Percentiles rank a stretch among this genome's conserved stretches.
Conservation (phyloP, 179 eudicot species). For the Silene vulgaris region DNA sequence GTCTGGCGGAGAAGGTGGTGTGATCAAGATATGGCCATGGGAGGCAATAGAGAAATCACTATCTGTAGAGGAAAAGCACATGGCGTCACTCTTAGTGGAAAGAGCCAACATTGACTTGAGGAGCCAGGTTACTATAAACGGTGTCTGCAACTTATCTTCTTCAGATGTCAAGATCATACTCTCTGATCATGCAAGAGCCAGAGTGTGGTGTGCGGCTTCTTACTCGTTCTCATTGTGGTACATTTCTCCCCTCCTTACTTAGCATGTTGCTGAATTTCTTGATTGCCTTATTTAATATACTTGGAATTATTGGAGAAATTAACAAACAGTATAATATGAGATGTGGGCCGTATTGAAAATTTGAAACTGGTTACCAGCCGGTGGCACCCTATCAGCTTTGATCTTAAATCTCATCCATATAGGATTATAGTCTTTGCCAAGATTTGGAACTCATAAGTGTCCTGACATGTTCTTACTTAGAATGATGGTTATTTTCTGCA, state of each 20-base stretch:
- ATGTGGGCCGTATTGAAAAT: no score
- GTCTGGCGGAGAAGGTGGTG: slow-evolving; percentile 83
- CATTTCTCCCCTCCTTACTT: slow-evolving; percentile 14
- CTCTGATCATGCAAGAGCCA: slow-evolving; percentile 62
- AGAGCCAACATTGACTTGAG: slow-evolving; percentile 71
- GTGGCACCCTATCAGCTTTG: no score
- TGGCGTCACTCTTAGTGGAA: slow-evolving; percentile 90
- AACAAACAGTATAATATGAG: no score
- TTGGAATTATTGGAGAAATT: no score
- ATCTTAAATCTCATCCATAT: no score
- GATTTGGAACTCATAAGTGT: background rate
- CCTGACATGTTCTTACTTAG: background rate
- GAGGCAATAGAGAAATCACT: slow-evolving; percentile 83
- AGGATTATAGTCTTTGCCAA: no score
- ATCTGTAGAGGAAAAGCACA: slow-evolving; percentile 80
- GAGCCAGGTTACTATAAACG: slow-evolving; percentile 87
- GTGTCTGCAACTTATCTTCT: slow-evolving; percentile 79
- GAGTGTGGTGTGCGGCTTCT: slow-evolving; percentile 82
- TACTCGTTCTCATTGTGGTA: slow-evolving; percentile 91
- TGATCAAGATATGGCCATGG: slow-evolving; percentile 87
- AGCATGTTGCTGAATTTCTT: background rate
- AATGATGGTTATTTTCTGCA: slow-evolving; percentile 23
- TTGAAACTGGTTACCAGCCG: no score
- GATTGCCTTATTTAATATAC: background rate
- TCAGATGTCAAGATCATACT: slow-evolving; percentile 74